Percentiles rank a stretch among this genome's conserved stretches.
These are phyloP conservation scores for Coffea humblotiana DNA, from an alignment of 305 asterid genomes.

Conservation along the genomic window DNA sequence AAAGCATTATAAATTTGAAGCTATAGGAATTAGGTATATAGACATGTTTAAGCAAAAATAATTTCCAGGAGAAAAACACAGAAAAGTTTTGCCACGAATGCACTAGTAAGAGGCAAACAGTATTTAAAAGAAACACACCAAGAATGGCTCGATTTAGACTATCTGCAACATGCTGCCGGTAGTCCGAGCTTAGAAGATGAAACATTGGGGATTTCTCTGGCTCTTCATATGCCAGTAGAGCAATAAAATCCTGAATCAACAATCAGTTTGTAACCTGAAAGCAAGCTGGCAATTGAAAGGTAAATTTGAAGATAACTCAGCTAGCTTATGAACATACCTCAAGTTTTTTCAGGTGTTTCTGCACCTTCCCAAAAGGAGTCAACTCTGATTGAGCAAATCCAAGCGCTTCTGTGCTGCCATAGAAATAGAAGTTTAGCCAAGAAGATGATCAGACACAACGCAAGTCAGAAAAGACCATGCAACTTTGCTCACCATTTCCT, in stretches of 20 bases:
- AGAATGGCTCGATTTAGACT: slow-evolving; percentile 82
- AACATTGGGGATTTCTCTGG: slow-evolving; percentile 94
- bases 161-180: slow-evolving; percentile 75
- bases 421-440: slow-evolving; percentile 21
- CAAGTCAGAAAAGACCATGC: slow-evolving; percentile 14
- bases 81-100: neutral
- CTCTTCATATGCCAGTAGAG: slow-evolving; percentile 85
- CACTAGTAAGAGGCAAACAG: neutral
- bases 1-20: neutral
- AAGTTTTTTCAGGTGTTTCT: slow-evolving; percentile 68
- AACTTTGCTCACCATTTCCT: slow-evolving; percentile 60
- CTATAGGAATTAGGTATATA: neutral
- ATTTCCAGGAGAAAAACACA: slow-evolving; percentile 3
- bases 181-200: slow-evolving; percentile 74
- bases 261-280: slow-evolving; percentile 6
- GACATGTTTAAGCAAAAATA: neutral
- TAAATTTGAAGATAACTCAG: neutral
- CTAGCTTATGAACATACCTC: slow-evolving; percentile 49
- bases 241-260: slow-evolving; percentile 70
- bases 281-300: slow-evolving; percentile 3
- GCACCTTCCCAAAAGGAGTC: slow-evolving; percentile 78
- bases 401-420: slow-evolving; percentile 88
- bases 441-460: slow-evolving; percentile 10
- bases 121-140: slow-evolving; percentile 36
- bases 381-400: slow-evolving; percentile 77